Base-by-base conservation (phyloP, 345 rosid genomes). In the Eucalyptus cloeziana region DNA sequence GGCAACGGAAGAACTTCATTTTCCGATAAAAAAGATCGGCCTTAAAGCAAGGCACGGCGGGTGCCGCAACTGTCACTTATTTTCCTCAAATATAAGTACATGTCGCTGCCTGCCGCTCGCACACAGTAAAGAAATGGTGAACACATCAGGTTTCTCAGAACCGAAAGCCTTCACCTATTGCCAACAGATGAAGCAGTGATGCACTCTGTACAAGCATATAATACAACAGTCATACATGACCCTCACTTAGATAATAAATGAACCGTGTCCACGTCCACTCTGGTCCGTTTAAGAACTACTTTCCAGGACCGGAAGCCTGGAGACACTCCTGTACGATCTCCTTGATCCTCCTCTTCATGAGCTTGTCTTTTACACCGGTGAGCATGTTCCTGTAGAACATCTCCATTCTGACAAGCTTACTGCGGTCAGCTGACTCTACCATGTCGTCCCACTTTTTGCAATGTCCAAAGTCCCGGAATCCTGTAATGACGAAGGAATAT, bases 291-390 rank as follows among this genome's bases (percentile, higher is more conserved):
- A 76, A 76, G 85, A 9, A 83, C 87, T 76, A 89, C 33, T 44
- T 21, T 31, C 88, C 88, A 21, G 93, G 71, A 22, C 91, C 80
- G 88, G 95, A 90, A 88, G 95, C 90, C 49, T 91, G 95, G 89
- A 94, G 91, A 90, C 90, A 93, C 92, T 96, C 98, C 91, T 94
- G 93, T 86, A 96, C 90, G 43, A 97, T 90, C 92, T 97, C 98
- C 91, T 96, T 97, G 67, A 97, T 96, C 91, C 97, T 92, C 92
- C 91, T 94, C 93, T 96, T 96, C 95, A 97, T 89, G 69, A 94
- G 93, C 94, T 96, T 96, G 89, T 97, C 99, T 91, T 97, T 96
- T 22, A 97, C 98, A 31, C 97, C 94, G 3, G 93, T 91, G n/a
- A 94, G 91, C 97, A 96, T 94, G 93, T 92, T 94, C 89, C 93